Evolutionary conservation across 2,329 filamentous ascomycete species (phyloP).

Genomic region (Scopulariopsis brevicaulis): DNA sequence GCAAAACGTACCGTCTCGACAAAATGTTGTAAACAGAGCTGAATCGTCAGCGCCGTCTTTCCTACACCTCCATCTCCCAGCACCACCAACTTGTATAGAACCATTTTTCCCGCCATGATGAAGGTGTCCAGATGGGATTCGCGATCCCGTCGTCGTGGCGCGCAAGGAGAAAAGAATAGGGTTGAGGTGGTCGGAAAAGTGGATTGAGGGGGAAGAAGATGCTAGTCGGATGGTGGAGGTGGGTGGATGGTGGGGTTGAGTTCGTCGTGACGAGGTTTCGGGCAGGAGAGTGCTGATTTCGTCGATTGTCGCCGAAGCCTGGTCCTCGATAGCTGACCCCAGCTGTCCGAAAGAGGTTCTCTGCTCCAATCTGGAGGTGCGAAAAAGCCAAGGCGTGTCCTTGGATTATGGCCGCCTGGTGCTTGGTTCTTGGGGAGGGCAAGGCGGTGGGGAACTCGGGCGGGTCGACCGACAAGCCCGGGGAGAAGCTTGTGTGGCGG

Average conservation of each 20-base stretch:
- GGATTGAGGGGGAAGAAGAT: background rate
- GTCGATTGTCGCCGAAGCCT: background rate
- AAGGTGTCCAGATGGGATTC: background rate
- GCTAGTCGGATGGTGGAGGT: background rate
- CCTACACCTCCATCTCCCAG: constrained; percentile 88
- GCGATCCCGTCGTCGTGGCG: constrained; percentile 1
- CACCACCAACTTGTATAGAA: constrained; percentile 91
- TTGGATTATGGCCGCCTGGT: background rate
- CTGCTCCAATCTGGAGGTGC: background rate
- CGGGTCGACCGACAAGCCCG: background rate
- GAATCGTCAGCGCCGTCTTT: constrained; percentile 88
- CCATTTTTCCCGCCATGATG: constrained; percentile 83
- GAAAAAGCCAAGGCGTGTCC: background rate
- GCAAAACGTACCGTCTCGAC: constrained; percentile 67
- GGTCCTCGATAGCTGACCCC: background rate
- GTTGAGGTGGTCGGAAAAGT: background rate
- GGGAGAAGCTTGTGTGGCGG: background rate
- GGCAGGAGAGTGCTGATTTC: background rate
- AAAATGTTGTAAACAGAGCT: constrained; percentile 96
- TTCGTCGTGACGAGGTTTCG: background rate
- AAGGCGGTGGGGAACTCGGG: too few relatives aligned
- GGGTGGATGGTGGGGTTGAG: background rate
- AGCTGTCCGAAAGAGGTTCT: background rate
- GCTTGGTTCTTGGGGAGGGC: too few relatives aligned
- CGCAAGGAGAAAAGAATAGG: background rate